Evolutionary conservation across 2,329 filamentous ascomycete species (phyloP).

Genomic region (Colletotrichum sp.): DNA sequence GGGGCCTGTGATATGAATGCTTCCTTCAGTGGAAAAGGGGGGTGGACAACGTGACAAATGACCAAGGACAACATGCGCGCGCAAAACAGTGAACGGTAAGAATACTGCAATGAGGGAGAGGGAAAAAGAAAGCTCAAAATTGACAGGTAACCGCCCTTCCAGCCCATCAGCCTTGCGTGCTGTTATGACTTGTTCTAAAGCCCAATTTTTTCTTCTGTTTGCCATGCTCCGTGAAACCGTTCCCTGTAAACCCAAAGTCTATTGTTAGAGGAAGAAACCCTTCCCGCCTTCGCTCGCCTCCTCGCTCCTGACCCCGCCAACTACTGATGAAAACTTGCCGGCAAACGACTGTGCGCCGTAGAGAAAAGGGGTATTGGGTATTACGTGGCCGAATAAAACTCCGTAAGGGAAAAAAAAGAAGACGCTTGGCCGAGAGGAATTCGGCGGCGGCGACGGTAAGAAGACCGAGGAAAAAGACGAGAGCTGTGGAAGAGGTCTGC

Average conservation of each 20-base stretch:
- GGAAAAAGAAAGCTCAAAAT: conserved; percentile 6
- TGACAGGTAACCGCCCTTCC: conserved; percentile 15
- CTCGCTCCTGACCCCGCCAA: not conserved
- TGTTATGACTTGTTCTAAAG: conserved; percentile 15
- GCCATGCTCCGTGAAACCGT: conserved; percentile 15
- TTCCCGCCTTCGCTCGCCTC: not conserved
- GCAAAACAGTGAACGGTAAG: not conserved
- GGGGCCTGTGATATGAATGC: not conserved
- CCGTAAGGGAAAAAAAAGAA: not conserved
- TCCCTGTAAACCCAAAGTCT: conserved; percentile 8
- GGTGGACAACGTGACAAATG: not conserved
- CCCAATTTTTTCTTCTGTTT: conserved; percentile 13
- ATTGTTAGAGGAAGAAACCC: conserved; percentile 6
- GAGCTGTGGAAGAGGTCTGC: not conserved
- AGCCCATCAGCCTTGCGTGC: conserved; percentile 11
- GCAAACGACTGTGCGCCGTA: not conserved
- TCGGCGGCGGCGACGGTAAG: not conserved
- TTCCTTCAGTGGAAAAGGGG: not conserved
- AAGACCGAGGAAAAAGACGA: not conserved
- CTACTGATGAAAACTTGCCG: not conserved
- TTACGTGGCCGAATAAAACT: not conserved
- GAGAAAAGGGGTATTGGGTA: not conserved
- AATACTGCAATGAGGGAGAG: not conserved
- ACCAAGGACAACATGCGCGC: not conserved
- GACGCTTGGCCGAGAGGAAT: not conserved